Evolutionary conservation across 1,284 basidiomycete genomes (phyloP).

Genomic region (Heterobasidion parviporum): DNA sequence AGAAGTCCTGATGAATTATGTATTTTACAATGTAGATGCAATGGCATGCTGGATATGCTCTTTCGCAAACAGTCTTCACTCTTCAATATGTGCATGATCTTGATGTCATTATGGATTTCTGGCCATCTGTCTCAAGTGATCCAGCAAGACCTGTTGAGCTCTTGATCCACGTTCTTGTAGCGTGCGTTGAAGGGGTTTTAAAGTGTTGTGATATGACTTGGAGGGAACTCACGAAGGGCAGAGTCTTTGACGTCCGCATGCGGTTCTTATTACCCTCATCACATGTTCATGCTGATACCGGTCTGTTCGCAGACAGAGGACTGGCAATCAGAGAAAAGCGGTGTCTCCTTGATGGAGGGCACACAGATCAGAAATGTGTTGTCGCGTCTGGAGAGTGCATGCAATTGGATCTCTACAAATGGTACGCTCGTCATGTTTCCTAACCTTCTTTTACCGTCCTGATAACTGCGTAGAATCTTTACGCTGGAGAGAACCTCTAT

Average conservation of each 20-base stretch:
- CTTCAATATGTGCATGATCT: conserved; percentile 72
- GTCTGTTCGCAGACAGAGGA: conserved; percentile 62
- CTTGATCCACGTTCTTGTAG: conserved; percentile 61
- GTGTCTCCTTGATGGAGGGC: conserved; percentile 69
- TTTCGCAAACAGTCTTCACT: conserved; percentile 83
- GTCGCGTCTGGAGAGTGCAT: conserved; percentile 50
- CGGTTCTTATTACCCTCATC: neutral
- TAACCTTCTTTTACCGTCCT: conserved; percentile 3
- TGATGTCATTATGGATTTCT: conserved; percentile 48
- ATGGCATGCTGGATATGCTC: conserved; percentile 79
- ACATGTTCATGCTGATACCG: neutral
- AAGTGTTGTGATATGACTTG: conserved; percentile 83
- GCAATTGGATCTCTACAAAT: conserved; percentile 39
- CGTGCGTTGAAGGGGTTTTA: conserved; percentile 64
- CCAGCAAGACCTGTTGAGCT: conserved; percentile 45
- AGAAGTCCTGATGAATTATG: conserved; percentile 10
- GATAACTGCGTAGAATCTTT: conserved; percentile 6
- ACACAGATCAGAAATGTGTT: conserved; percentile 55
- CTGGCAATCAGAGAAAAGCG: conserved; percentile 82
- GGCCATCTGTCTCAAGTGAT: conserved; percentile 29
- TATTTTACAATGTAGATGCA: conserved; percentile 51
- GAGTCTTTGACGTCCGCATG: conserved; percentile 66
- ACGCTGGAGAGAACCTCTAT: conserved; percentile 27
- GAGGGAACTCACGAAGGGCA: conserved; percentile 68
- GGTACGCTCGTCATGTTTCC: neutral